Evolutionary conservation across 2,329 filamentous ascomycete species (phyloP).

Genomic region (Fusarium drepaniforme): DNA sequence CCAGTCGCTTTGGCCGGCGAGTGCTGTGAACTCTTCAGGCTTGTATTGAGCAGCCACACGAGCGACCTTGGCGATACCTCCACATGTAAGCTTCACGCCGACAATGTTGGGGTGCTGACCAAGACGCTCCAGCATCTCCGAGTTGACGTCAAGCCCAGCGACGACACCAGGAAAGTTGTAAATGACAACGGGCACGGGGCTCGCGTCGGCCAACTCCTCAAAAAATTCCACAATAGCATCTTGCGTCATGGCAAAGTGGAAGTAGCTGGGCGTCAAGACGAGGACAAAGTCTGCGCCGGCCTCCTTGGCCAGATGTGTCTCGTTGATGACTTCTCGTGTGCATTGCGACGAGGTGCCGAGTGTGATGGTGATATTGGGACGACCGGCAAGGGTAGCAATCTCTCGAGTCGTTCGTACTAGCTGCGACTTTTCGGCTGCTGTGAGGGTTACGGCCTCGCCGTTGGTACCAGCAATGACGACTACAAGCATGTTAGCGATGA

Average conservation of each 20-base stretch:
- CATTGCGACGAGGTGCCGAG: constrained; percentile 76
- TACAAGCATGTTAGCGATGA: constrained; percentile 30
- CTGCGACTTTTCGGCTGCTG: constrained; percentile 70
- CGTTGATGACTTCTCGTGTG: constrained; percentile 73
- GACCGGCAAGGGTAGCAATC: constrained; percentile 68
- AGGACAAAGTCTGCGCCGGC: constrained; percentile 77
- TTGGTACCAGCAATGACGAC: constrained; percentile 80
- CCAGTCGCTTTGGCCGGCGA: constrained; percentile 81
- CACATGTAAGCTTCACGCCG: constrained; percentile 79
- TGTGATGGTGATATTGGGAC: constrained; percentile 70
- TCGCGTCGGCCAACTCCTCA: constrained; percentile 67
- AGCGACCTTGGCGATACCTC: constrained; percentile 79
- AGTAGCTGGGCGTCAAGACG: constrained; percentile 79
- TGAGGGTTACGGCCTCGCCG: constrained; percentile 79
- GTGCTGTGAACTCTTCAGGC: constrained; percentile 69
- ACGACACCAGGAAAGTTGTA: constrained; percentile 81
- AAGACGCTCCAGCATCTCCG: constrained; percentile 71
- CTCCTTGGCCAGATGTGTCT: constrained; percentile 71
- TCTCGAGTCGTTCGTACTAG: constrained; percentile 72
- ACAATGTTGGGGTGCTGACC: constrained; percentile 74
- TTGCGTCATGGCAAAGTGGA: constrained; percentile 72
- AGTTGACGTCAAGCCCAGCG: constrained; percentile 76
- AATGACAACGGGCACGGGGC: constrained; percentile 73
- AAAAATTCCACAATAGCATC: constrained; percentile 74
- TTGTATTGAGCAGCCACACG: constrained; percentile 66